phyloP scores from a whole-genome alignment of 768 basidiomycete genomes.

The Dacryopinax primogenitus region DNA sequence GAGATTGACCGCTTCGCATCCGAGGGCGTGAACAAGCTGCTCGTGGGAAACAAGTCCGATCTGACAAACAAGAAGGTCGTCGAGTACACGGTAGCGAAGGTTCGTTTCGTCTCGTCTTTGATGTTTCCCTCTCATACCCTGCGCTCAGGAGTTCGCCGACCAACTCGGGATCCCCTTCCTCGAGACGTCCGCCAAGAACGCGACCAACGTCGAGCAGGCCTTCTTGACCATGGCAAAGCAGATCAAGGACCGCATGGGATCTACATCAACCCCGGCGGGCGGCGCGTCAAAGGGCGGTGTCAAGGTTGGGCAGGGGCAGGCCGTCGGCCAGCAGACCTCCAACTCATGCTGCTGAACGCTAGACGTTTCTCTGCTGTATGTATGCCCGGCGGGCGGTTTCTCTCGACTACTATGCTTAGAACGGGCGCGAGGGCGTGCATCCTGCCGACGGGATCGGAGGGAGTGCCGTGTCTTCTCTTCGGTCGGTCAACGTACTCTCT shows the following conservation, averaged over 20 bases:
- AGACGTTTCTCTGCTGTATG: not conserved
- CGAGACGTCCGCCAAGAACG: slow-evolving; percentile 98
- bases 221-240: slow-evolving; percentile 98
- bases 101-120: slow-evolving; percentile 22
- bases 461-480: not conserved
- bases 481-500: not conserved
- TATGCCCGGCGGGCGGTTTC: not conserved
- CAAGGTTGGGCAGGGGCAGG: slow-evolving; percentile 65
- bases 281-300: slow-evolving; percentile 66
- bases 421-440: not conserved
- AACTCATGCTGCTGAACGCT: slow-evolving; percentile 58
- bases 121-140: not conserved
- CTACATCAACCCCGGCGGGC: slow-evolving; percentile 59
- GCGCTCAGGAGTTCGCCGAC: slow-evolving; percentile 81
- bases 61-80: slow-evolving; percentile 93
- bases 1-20: slow-evolving; percentile 94
- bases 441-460: not conserved
- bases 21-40: slow-evolving; percentile 95
- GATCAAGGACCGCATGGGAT: slow-evolving; percentile 87
- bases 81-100: slow-evolving; percentile 79
- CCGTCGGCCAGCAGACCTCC: slow-evolving; percentile 59
- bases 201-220: slow-evolving; percentile 96
- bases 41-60: slow-evolving; percentile 98
- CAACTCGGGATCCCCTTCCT: slow-evolving; percentile 88
- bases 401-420: not conserved